Conservation (phyloP, 139 green algal genomes). For the Haematococcus lacustris region DNA sequence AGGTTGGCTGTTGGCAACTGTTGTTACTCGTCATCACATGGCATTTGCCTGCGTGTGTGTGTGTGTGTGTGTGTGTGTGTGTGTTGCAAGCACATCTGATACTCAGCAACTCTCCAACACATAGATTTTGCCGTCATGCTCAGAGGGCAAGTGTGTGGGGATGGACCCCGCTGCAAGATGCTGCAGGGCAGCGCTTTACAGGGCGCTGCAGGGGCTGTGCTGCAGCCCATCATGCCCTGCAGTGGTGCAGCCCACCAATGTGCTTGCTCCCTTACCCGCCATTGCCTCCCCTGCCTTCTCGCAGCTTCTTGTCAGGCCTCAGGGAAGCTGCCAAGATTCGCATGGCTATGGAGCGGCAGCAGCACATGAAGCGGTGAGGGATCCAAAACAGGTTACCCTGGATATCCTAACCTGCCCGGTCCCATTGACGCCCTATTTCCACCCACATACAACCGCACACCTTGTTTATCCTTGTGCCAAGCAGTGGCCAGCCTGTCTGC, state of each 20-base stretch:
- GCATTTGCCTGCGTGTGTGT: not conserved
- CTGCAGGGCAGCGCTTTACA: not conserved
- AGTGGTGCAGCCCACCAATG: not conserved
- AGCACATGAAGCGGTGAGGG: not conserved
- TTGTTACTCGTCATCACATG: not conserved
- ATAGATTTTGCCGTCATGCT: not conserved
- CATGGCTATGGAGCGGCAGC: slow-evolving; percentile 5
- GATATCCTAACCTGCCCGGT: not conserved
- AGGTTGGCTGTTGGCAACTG: not conserved
- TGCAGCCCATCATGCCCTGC: not conserved
- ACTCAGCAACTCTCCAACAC: not conserved
- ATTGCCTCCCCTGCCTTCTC: not conserved
- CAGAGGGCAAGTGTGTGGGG: not conserved
- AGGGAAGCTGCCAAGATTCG: slow-evolving; percentile 35
- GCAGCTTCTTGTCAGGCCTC: slow-evolving; percentile 8
- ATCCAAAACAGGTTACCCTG: not conserved
- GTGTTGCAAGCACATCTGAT: not conserved
- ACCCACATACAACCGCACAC: no score
- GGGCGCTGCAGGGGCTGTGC: not conserved
- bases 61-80: not conserved
- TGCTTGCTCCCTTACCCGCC: no score
- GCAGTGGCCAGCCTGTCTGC: no score
- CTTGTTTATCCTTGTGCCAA: no score
- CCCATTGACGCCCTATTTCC: no score
- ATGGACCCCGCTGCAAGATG: not conserved